These are phyloP conservation scores for Jatropha curcas DNA, from an alignment of 345 rosid species.

Conservation along the genomic window DNA sequence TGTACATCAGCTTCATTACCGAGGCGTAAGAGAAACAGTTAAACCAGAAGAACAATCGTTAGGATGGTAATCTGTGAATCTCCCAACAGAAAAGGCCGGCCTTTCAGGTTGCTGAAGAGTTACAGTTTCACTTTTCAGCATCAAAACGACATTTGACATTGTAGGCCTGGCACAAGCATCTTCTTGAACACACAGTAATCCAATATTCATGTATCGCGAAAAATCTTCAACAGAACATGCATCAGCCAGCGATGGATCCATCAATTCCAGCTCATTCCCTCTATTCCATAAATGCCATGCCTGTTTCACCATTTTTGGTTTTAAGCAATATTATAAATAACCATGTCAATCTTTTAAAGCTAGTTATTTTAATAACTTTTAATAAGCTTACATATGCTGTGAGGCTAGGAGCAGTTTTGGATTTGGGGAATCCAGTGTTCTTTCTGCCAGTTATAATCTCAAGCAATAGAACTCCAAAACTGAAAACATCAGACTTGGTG, in stretches of 20 bases:
- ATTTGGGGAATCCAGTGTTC: slow-evolving; percentile 28
- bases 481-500: slow-evolving; percentile 52
- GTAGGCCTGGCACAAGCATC: slow-evolving; percentile 42
- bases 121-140: slow-evolving; percentile 40
- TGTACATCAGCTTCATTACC: slow-evolving; percentile 10
- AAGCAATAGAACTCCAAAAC: slow-evolving; percentile 58
- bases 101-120: slow-evolving; percentile 37
- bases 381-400: slow-evolving; percentile 40
- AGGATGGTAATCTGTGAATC: not conserved
- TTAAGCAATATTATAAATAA: not conserved
- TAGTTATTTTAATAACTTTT: not conserved
- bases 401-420: slow-evolving; percentile 27
- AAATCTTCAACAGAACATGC: slow-evolving; percentile 5
- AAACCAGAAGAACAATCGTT: slow-evolving; percentile 13
- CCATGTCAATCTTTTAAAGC: not conserved
- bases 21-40: slow-evolving; percentile 19
- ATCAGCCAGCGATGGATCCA: slow-evolving; percentile 5
- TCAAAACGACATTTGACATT: slow-evolving; percentile 42
- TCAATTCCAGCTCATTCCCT: slow-evolving; percentile 6
- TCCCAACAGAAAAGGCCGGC: slow-evolving; percentile 39
- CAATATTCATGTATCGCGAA: slow-evolving; percentile 7
- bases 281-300: slow-evolving; percentile 17
- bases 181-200: slow-evolving; percentile 22
- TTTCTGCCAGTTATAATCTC: slow-evolving; percentile 56
- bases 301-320: not conserved